Evolutionary conservation across 75 land plant genomes (phyloP).

Genomic region (Picea sitchensis): DNA sequence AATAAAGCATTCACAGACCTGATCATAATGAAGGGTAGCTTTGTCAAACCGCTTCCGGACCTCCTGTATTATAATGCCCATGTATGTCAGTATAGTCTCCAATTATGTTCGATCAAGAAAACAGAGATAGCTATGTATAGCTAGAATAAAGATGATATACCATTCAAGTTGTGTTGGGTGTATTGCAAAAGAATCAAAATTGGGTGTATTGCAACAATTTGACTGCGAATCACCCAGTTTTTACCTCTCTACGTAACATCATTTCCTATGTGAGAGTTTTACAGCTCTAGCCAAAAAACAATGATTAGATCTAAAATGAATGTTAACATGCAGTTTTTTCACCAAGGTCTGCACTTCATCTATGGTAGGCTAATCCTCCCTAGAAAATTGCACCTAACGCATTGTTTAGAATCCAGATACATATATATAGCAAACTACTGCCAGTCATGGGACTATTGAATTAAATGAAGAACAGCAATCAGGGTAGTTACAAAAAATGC

Average conservation of each 20-base stretch:
- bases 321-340: not conserved
- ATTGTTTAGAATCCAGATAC: not conserved
- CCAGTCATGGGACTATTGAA: not conserved
- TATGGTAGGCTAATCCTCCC: not conserved
- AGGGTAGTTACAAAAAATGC: not conserved
- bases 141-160: too few species aligned
- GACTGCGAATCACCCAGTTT: not conserved
- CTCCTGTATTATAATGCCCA: slow-evolving; percentile 48
- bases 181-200: too few species aligned
- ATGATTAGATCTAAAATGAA: not conserved
- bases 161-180: too few species aligned
- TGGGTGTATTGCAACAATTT: not conserved
- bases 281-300: not conserved
- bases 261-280: not conserved
- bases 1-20: slow-evolving; percentile 33
- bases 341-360: not conserved
- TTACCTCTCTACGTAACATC: not conserved
- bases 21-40: slow-evolving; percentile 76
- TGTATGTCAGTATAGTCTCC: slow-evolving; percentile 2
- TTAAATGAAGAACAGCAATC: not conserved
- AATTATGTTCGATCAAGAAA: not conserved
- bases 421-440: too few species aligned
- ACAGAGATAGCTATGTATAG: too few species aligned
- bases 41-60: slow-evolving; percentile 84
- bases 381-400: not conserved